phyloP scores from a whole-genome alignment of 2,329 filamentous ascomycete genomes.

The Aspergillus nomiae region DNA sequence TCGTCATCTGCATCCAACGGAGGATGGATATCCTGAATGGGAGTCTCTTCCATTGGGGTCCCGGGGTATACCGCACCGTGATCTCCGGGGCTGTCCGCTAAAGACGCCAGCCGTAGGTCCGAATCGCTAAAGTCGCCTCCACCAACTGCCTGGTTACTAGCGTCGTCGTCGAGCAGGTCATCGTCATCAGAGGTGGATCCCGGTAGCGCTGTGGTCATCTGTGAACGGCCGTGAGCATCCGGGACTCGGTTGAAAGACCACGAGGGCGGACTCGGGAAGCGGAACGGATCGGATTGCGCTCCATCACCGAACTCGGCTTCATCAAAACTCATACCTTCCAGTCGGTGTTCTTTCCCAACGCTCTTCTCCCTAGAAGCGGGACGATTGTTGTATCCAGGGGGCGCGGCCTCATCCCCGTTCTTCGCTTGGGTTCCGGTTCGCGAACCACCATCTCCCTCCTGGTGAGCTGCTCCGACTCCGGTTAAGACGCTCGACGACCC shows the following conservation, averaged over 20 bases:
- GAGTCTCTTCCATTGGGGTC: conserved; percentile 29
- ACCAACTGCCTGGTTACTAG: conserved; percentile 43
- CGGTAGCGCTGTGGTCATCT: conserved; percentile 29
- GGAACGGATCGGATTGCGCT: conserved; percentile 26
- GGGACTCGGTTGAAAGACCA: conserved; percentile 41
- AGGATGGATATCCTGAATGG: conserved; percentile 35
- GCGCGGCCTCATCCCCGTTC: conserved; percentile 33
- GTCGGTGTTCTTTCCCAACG: conserved; percentile 23
- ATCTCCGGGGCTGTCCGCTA: conserved; percentile 29
- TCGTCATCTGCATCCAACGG: conserved; percentile 33
- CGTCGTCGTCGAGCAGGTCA: conserved; percentile 39
- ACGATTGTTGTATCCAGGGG: conserved; percentile 34
- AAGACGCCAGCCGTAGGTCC: conserved; percentile 34
- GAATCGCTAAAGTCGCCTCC: conserved; percentile 37
- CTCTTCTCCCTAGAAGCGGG: conserved; percentile 26
- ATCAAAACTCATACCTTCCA: conserved; percentile 39
- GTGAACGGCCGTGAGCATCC: conserved; percentile 32
- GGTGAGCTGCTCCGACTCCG: conserved; percentile 76
- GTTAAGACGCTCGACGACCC: conserved; percentile 87
- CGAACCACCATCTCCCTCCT: conserved; percentile 63
- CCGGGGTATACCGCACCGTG: conserved; percentile 19
- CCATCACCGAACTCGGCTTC: conserved; percentile 29
- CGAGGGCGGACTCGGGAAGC: conserved; percentile 29
- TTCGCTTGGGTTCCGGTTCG: conserved; percentile 41
- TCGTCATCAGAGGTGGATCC: conserved; percentile 34